phyloP scores from a whole-genome alignment of 2,329 filamentous ascomycete species.

The Neofusicoccum ribis region DNA sequence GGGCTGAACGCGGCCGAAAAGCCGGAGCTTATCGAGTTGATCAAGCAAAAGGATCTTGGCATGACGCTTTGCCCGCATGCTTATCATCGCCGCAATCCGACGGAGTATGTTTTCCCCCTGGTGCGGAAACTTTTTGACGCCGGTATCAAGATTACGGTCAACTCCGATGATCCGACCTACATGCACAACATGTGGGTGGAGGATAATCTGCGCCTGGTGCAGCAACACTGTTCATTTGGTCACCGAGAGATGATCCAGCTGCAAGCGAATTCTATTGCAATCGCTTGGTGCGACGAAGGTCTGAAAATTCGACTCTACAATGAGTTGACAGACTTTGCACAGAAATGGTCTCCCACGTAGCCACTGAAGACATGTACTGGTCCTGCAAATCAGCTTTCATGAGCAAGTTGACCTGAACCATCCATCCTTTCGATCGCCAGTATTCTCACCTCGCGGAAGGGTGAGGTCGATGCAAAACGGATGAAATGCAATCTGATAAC shows the following conservation, averaged over 20 bases:
- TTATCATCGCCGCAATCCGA: conserved; percentile 45
- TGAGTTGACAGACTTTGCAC: conserved; percentile 16
- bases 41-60: conserved; percentile 36
- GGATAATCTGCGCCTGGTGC: conserved; percentile 49
- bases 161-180: conserved; percentile 53
- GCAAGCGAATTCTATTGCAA: conserved; percentile 45
- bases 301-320: conserved; percentile 33
- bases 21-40: conserved; percentile 34
- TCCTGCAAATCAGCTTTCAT: not conserved
- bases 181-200: conserved; percentile 54
- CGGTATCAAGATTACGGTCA: conserved; percentile 50
- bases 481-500: no score
- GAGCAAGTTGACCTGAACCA: no score
- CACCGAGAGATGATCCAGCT: conserved; percentile 47
- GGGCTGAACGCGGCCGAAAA: conserved; percentile 43
- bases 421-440: no score
- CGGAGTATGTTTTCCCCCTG: conserved; percentile 45
- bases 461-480: no score
- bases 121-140: conserved; percentile 46
- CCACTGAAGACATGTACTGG: not conserved
- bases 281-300: conserved; percentile 48
- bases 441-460: no score
- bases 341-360: not conserved
- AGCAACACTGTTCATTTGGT: conserved; percentile 43
- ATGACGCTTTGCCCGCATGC: conserved; percentile 47